Percentiles rank a stretch among this genome's conserved stretches.
These are phyloP conservation scores for Diaporthe vexans DNA, from an alignment of 2,329 filamentous ascomycete genomes.

Conservation along the genomic window DNA sequence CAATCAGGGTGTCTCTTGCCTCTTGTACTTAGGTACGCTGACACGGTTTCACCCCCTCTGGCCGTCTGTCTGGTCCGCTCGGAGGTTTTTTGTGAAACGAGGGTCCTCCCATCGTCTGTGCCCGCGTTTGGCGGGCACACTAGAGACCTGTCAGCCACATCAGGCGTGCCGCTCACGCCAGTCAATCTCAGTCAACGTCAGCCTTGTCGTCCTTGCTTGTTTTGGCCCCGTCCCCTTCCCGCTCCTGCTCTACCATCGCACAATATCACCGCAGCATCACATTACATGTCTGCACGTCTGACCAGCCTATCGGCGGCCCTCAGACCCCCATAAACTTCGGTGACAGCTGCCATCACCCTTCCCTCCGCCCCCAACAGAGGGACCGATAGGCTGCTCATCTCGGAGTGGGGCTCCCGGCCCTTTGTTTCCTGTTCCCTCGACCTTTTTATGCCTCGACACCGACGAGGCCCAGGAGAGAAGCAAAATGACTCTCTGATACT, in stretches of 20 bases:
- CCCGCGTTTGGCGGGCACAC: not conserved
- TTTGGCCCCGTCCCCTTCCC: conserved; percentile 2
- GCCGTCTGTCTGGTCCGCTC: not conserved
- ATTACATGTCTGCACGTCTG: conserved; percentile 10
- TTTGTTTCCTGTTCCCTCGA: not conserved
- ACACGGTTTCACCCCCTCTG: conserved; percentile 27
- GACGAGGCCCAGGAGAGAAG: not conserved
- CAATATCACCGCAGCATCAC: conserved; percentile 29
- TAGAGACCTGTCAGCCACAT: not conserved
- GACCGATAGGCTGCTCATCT: conserved; percentile 19
- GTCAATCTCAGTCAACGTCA: too few relatives aligned
- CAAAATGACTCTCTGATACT: conserved; percentile 10
- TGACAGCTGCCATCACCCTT: conserved; percentile 24
- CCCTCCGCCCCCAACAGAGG: not conserved
- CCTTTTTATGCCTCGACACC: not conserved
- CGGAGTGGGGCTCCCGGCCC: not conserved
- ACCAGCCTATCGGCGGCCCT: conserved; percentile 16
- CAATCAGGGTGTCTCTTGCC: too few relatives aligned
- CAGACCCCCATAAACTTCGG: not conserved
- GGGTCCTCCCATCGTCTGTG: conserved; percentile 27
- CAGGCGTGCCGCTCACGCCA: too few relatives aligned
- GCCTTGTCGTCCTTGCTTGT: not conserved
- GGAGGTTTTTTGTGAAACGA: conserved; percentile 4
- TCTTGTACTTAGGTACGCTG: too few relatives aligned
- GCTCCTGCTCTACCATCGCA: conserved; percentile 6